These are phyloP conservation scores for Lycium barbarum DNA, from an alignment of 257 asterid species.

Conservation along the genomic window DNA sequence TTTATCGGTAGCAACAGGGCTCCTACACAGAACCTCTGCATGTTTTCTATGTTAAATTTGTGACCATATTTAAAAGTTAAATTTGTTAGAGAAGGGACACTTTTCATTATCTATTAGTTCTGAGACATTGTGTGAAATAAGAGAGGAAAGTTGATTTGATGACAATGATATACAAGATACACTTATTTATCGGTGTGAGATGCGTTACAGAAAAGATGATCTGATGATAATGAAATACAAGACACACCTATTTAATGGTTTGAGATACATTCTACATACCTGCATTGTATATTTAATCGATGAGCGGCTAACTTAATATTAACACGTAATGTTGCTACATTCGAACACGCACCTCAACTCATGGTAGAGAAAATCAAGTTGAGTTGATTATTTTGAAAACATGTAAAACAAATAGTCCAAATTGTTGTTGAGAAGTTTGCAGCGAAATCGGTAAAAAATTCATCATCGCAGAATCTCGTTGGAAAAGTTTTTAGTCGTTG, in stretches of 20 bases:
- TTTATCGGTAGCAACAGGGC: background rate
- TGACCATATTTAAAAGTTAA: background rate
- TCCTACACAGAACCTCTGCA: background rate
- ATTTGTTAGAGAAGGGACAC: conserved; percentile 3
- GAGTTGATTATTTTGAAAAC: background rate
- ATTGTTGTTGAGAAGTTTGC: background rate
- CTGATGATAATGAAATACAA: background rate
- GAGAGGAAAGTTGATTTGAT: conserved; percentile 12
- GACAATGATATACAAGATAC: background rate
- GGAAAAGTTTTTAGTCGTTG: background rate
- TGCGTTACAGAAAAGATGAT: background rate
- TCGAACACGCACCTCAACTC: background rate
- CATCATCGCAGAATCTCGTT: background rate
- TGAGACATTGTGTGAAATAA: conserved; percentile 1
- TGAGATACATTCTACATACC: background rate
- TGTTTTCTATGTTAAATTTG: background rate
- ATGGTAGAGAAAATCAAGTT: background rate
- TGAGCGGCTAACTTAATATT: background rate
- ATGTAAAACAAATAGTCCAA: background rate
- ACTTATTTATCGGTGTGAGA: conserved; percentile 2
- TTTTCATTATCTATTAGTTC: background rate
- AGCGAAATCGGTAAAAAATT: background rate
- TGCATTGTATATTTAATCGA: background rate
- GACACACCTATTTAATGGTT: background rate
- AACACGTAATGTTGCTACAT: background rate